Evolutionary conservation across 441 rosid species (phyloP).

Genomic region (Gossypium schwendimanii): DNA sequence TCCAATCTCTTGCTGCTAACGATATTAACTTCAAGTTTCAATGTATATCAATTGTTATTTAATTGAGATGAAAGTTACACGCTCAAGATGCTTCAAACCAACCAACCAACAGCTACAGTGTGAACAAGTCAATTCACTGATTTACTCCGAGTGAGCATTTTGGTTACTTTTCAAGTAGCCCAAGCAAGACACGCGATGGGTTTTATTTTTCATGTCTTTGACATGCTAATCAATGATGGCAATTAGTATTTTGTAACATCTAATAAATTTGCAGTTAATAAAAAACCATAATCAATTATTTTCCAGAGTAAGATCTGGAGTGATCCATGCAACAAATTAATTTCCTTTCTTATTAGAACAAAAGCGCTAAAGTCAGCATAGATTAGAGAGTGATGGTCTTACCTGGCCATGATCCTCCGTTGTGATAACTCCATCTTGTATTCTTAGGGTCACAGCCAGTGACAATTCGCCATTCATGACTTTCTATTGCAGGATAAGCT

Average conservation of each 20-base stretch:
- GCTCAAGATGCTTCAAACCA: neutral
- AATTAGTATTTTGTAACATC: neutral
- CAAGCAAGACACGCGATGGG: neutral
- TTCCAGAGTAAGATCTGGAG: neutral
- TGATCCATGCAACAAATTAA: neutral
- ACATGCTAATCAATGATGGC: neutral
- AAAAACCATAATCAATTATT: neutral
- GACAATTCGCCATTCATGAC: slow-evolving; percentile 72
- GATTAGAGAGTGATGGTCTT: slow-evolving; percentile 15
- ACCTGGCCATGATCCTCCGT: slow-evolving; percentile 99
- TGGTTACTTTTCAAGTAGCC: neutral
- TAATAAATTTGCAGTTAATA: neutral
- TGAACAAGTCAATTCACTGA: neutral
- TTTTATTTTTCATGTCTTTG: neutral
- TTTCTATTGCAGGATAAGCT: slow-evolving; percentile 78
- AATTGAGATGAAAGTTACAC: neutral
- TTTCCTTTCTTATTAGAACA: neutral
- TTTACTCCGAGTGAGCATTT: neutral
- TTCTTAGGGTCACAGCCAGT: slow-evolving; percentile 96
- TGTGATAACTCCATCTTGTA: slow-evolving; percentile 94
- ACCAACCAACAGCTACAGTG: neutral
- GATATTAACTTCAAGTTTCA: neutral
- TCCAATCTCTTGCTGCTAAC: neutral
- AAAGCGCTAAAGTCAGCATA: slow-evolving; percentile 4
- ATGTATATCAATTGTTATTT: neutral